Percentiles rank a stretch among this genome's conserved stretches.
phyloP scores from a whole-genome alignment of 805 yeast species.

The Zygosaccharomyces lentus region DNA sequence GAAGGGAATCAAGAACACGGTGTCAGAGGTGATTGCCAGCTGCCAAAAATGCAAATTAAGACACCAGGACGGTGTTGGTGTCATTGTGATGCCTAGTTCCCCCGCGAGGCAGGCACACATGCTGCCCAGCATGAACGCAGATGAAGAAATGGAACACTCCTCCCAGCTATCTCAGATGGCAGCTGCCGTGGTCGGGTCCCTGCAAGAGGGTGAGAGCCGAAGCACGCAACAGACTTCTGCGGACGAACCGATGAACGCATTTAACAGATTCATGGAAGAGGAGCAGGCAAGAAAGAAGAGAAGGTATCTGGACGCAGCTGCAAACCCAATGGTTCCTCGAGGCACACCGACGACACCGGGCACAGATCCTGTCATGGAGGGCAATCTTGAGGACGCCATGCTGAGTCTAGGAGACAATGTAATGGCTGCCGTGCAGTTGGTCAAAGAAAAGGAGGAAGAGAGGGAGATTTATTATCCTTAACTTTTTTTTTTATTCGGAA shows the following conservation, averaged over 20 bases:
- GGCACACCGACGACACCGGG: constrained; percentile 9
- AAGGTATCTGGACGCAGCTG: constrained; percentile 21
- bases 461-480: background rate
- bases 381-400: constrained; percentile 25
- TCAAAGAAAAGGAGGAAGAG: constrained; percentile 17
- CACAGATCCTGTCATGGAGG: constrained; percentile 12
- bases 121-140: constrained; percentile 18
- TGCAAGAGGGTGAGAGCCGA: constrained; percentile 12
- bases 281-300: constrained; percentile 19
- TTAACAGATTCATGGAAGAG: constrained; percentile 26
- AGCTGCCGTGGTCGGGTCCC: constrained; percentile 26
- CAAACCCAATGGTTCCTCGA: background rate
- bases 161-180: constrained; percentile 25
- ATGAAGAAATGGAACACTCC: constrained; percentile 19
- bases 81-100: constrained; percentile 23
- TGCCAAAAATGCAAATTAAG: constrained; percentile 70
- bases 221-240: background rate
- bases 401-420: constrained; percentile 29
- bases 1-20: constrained; percentile 87
- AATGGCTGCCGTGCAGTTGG: constrained; percentile 29
- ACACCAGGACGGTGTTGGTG: constrained; percentile 33
- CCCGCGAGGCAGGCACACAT: constrained; percentile 27
- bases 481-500: background rate
- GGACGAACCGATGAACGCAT: constrained; percentile 24
- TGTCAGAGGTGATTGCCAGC: constrained; percentile 66